A percentile compares a stretch with the other conserved stretches of the same genome.
These are phyloP conservation scores for Elsinoe ampelina DNA, from an alignment of 2,329 filamentous ascomycete genomes.

Conservation along the genomic window DNA sequence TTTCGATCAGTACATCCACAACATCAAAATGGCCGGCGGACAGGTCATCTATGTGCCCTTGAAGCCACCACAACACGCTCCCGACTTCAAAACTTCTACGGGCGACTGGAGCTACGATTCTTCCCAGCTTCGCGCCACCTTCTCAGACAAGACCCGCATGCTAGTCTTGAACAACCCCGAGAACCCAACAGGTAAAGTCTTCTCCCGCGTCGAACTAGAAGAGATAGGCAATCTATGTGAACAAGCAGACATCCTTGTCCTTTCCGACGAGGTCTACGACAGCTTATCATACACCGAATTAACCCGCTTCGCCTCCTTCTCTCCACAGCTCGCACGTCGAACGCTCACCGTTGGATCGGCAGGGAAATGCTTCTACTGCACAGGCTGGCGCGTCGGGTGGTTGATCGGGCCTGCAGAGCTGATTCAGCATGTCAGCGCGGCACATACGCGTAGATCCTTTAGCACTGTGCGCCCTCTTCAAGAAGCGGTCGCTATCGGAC, in stretches of 20 bases:
- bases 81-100: slow-evolving; percentile 69
- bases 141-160: slow-evolving; percentile 89
- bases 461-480: slow-evolving; percentile 87
- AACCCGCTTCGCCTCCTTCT: slow-evolving; percentile 81
- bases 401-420: slow-evolving; percentile 81
- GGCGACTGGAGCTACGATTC: slow-evolving; percentile 84
- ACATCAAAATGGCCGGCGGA: slow-evolving; percentile 96
- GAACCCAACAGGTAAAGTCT: slow-evolving; percentile 96
- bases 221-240: slow-evolving; percentile 81
- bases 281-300: slow-evolving; percentile 92
- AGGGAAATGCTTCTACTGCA: slow-evolving; percentile 97
- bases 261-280: slow-evolving; percentile 64
- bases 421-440: slow-evolving; percentile 86
- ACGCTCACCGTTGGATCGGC: slow-evolving; percentile 92
- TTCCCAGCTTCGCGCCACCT: slow-evolving; percentile 68
- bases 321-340: slow-evolving; percentile 75
- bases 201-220: slow-evolving; percentile 71
- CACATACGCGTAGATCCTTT: slow-evolving; percentile 94
- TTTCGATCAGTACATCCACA: slow-evolving; percentile 98
- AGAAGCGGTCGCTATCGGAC: slow-evolving; percentile 87
- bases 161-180: slow-evolving; percentile 84
- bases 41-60: slow-evolving; percentile 94
- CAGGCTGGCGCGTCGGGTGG: slow-evolving; percentile 94
- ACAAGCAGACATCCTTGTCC: slow-evolving; percentile 84
- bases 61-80: slow-evolving; percentile 74